Evolutionary conservation across 2,329 filamentous ascomycete species (phyloP), one percentile per base, ranked within the genome.

Genomic region (Eurotiales sp.): DNA sequence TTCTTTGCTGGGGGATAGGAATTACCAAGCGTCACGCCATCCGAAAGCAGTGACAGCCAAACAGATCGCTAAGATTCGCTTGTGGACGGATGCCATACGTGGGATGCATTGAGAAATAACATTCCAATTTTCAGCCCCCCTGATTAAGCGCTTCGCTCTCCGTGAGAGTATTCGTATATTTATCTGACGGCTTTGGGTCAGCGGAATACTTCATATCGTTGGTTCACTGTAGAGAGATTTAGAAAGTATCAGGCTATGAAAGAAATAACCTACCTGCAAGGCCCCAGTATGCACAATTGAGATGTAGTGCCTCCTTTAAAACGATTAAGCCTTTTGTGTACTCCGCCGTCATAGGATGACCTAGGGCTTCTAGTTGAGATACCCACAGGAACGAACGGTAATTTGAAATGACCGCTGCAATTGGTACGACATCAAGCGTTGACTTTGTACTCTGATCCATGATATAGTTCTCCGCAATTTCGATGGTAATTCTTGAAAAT

Each of bases 261-360:
- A 14, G 10, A 15, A 34, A 37, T 15, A n/a, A 36, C 50, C 14
- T 41, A 51, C 50, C 43, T 34, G 50, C 50, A 17, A 51, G 39
- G 12, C 43, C 43, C 50, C 50, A 51, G 22, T 37, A 25, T 11
- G 17, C 1, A 7, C 11, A 15, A 4, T 32, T 45, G 8, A 30
- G 36, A 5, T 42, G n/a, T 8, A 51, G 22, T 11, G 50, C 36
- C 12, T 21, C 17, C 19, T 15, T 37, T 8, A 51, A 19, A 25
- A 34, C 19, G 7, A 8, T 14, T 14, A 46, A 36, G 7, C n/a
- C 36, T 7, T 32, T n/a, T 15, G 11, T 22, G 10, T 46, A 4
- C 21, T 51, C 36, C 6, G n/a, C 19, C n/a, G 27, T 17, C 2
- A 34, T 25, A 14, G 25, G 17, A 27, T 42, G 50, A 30, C 4